Base-by-base conservation (phyloP, 2,329 filamentous ascomycete genomes). In the Daldinia sp. region DNA sequence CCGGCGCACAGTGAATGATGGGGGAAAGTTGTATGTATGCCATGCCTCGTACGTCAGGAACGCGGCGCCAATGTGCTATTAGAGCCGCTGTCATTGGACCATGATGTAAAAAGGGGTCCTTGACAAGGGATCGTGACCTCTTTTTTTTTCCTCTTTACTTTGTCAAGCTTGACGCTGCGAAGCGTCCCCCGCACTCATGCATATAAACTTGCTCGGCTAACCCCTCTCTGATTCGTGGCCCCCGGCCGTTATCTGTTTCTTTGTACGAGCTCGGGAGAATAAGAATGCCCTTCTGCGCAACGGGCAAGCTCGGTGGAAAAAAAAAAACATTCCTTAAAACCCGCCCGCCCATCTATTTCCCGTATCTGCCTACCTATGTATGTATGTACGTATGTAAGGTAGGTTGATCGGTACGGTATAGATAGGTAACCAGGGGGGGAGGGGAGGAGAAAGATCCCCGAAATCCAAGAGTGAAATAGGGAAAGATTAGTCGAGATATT, bases 221-320 rank as follows among this genome's bases (percentile, higher is more conserved):
- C 63, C 61, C 60, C 60, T 65, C 60, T 65, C 69, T 63, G 69
- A 72, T 72, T 72, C 69, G 69, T 64, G 61, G 63, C 63, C 41
- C 63, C 41, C 37, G 12, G 20, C 28, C 53, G 64, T 72, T 72
- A 72, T 72, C 69, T 23, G 1, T 23, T 23, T 23, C 20, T 23
- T 69, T 65, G 63, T 69, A 57, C 61, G 63, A 69, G 63, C 42
- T 72, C 69, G 69, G 69, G 59, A 65, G 55, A 72, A 67, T 72
- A 72, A 72, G 61, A 72, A 72, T 69, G 64, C 18, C 69, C 69
- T 63, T 67, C 56, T 39, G 30, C 46, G 44, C 28, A 39, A 44
- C 44, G 60, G 53, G 33, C 41, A 50, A 54, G 58, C 23, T 72
- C 69, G 69, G 69, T 67, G 67, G 63, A 67, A 69, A 71, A 71